Evolutionary conservation across 1,139 yeast genomes (phyloP).

Genomic region (Suhomyces terraborum): DNA sequence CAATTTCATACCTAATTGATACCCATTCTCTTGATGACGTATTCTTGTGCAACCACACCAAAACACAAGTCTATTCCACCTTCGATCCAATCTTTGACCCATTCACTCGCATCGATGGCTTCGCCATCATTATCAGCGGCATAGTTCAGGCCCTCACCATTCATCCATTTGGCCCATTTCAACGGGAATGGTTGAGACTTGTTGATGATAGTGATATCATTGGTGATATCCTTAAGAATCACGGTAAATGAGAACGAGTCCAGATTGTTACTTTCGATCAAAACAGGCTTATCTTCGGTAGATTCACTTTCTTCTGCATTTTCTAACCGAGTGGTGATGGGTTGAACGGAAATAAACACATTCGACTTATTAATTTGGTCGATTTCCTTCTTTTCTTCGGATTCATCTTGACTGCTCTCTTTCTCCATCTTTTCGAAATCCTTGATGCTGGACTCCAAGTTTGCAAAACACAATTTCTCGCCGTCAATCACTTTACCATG

Average conservation of each 20-base stretch:
- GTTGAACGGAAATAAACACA: slow-evolving; percentile 79
- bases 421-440: slow-evolving; percentile 36
- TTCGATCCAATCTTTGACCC: slow-evolving; percentile 94
- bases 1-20: slow-evolving; percentile 33
- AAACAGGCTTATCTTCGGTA: slow-evolving; percentile 39
- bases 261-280: slow-evolving; percentile 43
- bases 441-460: slow-evolving; percentile 71
- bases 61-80: slow-evolving; percentile 78
- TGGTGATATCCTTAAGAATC: slow-evolving; percentile 74
- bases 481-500: slow-evolving; percentile 81
- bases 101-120: slow-evolving; percentile 84
- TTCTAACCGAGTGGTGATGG: slow-evolving; percentile 45
- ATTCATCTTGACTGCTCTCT: slow-evolving; percentile 27
- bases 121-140: slow-evolving; percentile 32
- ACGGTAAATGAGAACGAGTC: slow-evolving; percentile 62
- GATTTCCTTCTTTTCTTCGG: slow-evolving; percentile 21
- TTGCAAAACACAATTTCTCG: slow-evolving; percentile 86
- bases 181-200: slow-evolving; percentile 89
- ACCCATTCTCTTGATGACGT: slow-evolving; percentile 92
- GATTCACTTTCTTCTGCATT: slow-evolving; percentile 28
- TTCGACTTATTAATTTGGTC: slow-evolving; percentile 51
- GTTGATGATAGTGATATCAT: slow-evolving; percentile 69
- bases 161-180: slow-evolving; percentile 87
- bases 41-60: slow-evolving; percentile 87
- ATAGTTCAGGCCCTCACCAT: slow-evolving; percentile 44